Evolutionary conservation across 805 yeast genomes (phyloP), one percentile per base, ranked within the genome.

Genomic region (Teunomyces barrocoloradensis): DNA sequence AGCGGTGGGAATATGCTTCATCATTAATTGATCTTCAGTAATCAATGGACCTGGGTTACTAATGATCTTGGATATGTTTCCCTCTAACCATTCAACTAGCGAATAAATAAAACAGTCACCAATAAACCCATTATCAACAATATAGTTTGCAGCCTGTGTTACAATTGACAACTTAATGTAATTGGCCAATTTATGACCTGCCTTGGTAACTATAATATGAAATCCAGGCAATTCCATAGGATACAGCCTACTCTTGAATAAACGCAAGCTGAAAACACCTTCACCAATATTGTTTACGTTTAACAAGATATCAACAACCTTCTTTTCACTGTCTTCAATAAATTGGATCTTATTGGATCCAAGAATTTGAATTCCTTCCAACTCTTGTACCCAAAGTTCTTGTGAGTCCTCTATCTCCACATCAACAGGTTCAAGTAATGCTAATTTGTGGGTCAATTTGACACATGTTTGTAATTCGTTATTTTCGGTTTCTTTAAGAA

Each of bases 81-180:
- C 83, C 53, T 85, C 84, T 13, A 91, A 57, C 91, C 95, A 90
- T 52, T 89, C 95, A 43, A 81, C 70, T n/a, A 89, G 71, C 5
- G 82, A 69, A 59, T 73, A 86, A 1, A 90, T 63, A 67, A 84
- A 79, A 57, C 87, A 81, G 56, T 82, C 88, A 1, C 97, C 97
- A 3, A 85, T 27, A 4, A 82, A 55, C 9, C 71, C 69, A 29
- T 69, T 65, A 2, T 72, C 69, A 3, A 66, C 54, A 2, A 84
- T 54, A 52, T 76, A 72, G 9, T 66, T 59, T n/a, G 78, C 56
- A 25, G 84, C 61, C 30, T 74, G 76, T 15, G 74, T 64, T 2
- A 82, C 51, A 6, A 82, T 73, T n/a, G 85, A 78, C 11, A 79
- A 53, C 53, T 84, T 85, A 54, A 87, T 81, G 58, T 86, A 87